Percentiles rank a stretch among this genome's conserved stretches.
phyloP scores from a whole-genome alignment of 1,284 basidiomycete genomes.

The Irpex sp. region DNA sequence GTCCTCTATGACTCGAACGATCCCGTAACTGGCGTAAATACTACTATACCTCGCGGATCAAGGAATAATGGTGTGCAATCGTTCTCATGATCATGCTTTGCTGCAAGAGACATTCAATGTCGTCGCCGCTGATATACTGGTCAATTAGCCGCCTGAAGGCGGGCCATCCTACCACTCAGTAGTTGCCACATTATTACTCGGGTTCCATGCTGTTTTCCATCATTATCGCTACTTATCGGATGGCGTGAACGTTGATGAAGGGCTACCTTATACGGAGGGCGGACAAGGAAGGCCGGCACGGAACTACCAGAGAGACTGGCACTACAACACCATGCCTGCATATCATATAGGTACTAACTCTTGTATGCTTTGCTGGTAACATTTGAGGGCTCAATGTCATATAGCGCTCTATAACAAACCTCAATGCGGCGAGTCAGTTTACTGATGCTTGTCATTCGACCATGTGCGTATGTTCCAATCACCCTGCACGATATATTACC shows the following conservation, averaged over 20 bases:
- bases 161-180: constrained; percentile 90
- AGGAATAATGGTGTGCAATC: constrained; percentile 84
- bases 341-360: no score
- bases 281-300: constrained; percentile 51
- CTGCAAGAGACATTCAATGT: constrained; percentile 3
- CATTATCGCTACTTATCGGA: constrained; percentile 75
- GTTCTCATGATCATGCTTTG: constrained; percentile 12
- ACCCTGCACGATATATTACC: no score
- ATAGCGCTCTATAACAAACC: no score
- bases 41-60: constrained; percentile 91
- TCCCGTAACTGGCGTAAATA: constrained; percentile 44
- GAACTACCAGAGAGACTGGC: no score
- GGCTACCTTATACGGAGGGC: constrained; percentile 20
- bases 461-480: no score
- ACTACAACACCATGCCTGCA: no score
- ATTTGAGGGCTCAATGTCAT: no score
- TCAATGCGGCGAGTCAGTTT: no score
- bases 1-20: background rate
- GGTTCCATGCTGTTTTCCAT: constrained; percentile 87
- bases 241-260: constrained; percentile 4
- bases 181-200: constrained; percentile 91
- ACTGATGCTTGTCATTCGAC: no score
- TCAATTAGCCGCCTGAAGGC: constrained; percentile 88
- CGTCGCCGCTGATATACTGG: constrained; percentile 15
- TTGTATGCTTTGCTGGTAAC: no score